Evolutionary conservation across 441 rosid genomes (phyloP).

Genomic region (Viola pubescens): DNA sequence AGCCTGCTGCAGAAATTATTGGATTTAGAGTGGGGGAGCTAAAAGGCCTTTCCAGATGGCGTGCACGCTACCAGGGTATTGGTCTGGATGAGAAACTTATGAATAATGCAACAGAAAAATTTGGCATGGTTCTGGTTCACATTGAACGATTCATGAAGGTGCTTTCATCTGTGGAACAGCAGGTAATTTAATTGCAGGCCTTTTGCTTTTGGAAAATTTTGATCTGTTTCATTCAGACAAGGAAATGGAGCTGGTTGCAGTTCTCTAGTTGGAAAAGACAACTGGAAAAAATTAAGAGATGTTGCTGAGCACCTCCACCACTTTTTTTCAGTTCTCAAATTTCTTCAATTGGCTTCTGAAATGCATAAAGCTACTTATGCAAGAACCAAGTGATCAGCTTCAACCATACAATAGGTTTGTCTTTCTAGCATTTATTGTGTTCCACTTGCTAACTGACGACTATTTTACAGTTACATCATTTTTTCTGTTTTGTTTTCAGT

Average conservation of each 20-base stretch:
- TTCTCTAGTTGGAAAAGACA: no score
- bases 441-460: conserved; percentile 10
- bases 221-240: no score
- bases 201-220: no score
- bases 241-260: no score
- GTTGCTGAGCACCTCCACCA: neutral
- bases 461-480: conserved; percentile 14
- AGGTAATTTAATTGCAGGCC: conserved; percentile 41
- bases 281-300: no score
- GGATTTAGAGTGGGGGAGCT: conserved; percentile 95
- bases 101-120: conserved; percentile 60
- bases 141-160: conserved; percentile 80
- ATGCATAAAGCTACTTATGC: conserved; percentile 84
- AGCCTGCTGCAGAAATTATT: conserved; percentile 97
- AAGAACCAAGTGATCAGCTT: conserved; percentile 88
- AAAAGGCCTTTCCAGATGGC: conserved; percentile 92
- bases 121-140: conserved; percentile 74
- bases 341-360: conserved; percentile 92
- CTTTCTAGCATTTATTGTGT: conserved; percentile 15
- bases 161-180: conserved; percentile 75
- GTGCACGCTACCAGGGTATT: conserved; percentile 66
- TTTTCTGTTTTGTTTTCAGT: conserved; percentile 41
- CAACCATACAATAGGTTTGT: conserved; percentile 65
- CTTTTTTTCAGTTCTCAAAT: conserved; percentile 63
- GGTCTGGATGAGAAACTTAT: conserved; percentile 80